A percentile compares a stretch with the other conserved stretches of the same genome.
phyloP scores from a whole-genome alignment of 129 eudicot genomes.

The Pulicaria dysenterica region DNA sequence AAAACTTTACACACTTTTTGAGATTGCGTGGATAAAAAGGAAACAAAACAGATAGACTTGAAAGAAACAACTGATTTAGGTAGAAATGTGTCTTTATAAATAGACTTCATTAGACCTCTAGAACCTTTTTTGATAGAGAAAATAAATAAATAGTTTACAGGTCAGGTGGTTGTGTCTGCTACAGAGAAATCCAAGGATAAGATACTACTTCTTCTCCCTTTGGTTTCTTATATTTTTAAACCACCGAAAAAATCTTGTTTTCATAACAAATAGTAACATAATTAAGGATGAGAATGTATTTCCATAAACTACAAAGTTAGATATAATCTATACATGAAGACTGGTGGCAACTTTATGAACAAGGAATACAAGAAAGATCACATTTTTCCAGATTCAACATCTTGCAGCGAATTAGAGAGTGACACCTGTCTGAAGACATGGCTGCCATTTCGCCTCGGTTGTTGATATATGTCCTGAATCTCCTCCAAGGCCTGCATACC shows the following conservation, averaged over 20 bases:
- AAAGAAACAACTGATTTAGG: too few species aligned
- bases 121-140: too few species aligned
- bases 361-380: conserved; percentile 19
- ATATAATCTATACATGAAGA: conserved; percentile 36
- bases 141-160: too few species aligned
- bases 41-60: too few species aligned
- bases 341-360: conserved; percentile 5
- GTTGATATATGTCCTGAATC: conserved; percentile 34
- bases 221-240: too few species aligned
- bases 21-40: too few species aligned
- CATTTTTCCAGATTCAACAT: conserved; percentile 53
- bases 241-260: background rate
- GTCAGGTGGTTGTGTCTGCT: too few species aligned
- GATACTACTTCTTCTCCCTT: too few species aligned
- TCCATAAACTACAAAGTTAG: conserved; percentile 20
- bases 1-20: too few species aligned
- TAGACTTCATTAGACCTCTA: too few species aligned
- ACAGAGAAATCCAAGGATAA: too few species aligned
- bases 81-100: too few species aligned
- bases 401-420: conserved; percentile 24
- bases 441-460: conserved; percentile 29
- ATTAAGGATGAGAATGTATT: conserved; percentile 22
- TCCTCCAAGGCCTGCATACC: conserved; percentile 29
- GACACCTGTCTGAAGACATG: conserved; percentile 26
- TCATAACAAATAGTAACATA: background rate